phyloP scores from a whole-genome alignment of 23 red algal genomes.

The Gracilaria caudata region DNA sequence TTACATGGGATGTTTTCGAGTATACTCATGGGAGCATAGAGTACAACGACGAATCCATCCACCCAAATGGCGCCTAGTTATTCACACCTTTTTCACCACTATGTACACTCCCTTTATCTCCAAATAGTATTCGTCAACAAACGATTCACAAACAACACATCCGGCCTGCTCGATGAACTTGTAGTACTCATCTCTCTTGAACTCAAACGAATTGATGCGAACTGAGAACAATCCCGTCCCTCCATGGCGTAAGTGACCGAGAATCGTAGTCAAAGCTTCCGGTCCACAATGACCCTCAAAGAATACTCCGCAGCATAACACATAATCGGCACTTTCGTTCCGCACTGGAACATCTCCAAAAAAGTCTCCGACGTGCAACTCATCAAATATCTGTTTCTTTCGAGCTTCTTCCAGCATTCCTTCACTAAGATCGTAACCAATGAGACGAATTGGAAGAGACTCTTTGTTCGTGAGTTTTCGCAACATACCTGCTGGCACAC shows the following conservation, averaged over 20 bases:
- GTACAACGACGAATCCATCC: too few species aligned
- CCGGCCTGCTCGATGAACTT: background rate
- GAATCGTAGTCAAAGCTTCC: background rate
- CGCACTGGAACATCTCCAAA: background rate
- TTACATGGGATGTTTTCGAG: too few species aligned
- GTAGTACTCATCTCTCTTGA: background rate
- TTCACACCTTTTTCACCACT: background rate
- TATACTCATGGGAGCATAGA: too few species aligned
- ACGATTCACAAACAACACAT: background rate
- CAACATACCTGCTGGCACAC: background rate
- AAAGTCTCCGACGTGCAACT: background rate
- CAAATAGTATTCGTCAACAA: background rate
- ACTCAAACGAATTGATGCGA: constrained; percentile 9
- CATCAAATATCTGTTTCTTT: background rate
- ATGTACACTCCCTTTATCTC: background rate
- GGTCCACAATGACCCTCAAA: background rate
- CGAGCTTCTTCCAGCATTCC: background rate
- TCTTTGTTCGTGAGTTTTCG: background rate
- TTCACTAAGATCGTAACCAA: background rate
- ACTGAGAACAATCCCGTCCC: background rate
- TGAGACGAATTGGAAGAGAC: background rate
- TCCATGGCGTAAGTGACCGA: background rate
- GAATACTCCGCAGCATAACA: constrained; percentile 5
- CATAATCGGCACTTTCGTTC: background rate
- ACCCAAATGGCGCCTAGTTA: background rate